These are phyloP conservation scores for Parmelia sp. DNA, from an alignment of 495 filamentous ascomycete genomes.

Conservation along the genomic window DNA sequence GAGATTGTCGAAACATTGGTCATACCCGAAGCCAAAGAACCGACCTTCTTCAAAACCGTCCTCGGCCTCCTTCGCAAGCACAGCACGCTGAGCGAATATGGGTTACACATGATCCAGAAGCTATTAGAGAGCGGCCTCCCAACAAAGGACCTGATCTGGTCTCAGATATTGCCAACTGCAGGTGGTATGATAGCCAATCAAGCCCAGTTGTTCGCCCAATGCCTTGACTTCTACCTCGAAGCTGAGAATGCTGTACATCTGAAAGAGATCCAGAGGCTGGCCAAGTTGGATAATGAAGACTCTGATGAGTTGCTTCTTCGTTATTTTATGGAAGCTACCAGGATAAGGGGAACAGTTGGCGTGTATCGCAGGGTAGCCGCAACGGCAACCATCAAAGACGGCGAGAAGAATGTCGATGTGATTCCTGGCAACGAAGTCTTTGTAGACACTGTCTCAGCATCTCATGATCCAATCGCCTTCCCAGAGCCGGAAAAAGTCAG, in stretches of 20 bases:
- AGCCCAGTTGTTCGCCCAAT: slow-evolving; percentile 64
- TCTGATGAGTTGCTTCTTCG: slow-evolving; percentile 42
- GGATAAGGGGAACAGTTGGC: slow-evolving; percentile 50
- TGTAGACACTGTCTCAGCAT: slow-evolving; percentile 49
- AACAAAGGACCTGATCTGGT: slow-evolving; percentile 63
- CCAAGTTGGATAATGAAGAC: slow-evolving; percentile 39
- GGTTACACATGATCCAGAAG: slow-evolving; percentile 62
- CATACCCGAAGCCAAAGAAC: slow-evolving; percentile 46
- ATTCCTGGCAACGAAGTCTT: slow-evolving; percentile 44
- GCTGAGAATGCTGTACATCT: slow-evolving; percentile 46
- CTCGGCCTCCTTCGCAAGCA: slow-evolving; percentile 40
- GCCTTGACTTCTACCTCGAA: slow-evolving; percentile 70
- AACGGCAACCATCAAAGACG: slow-evolving; percentile 38
- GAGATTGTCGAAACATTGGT: slow-evolving; percentile 55
- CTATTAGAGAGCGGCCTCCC: slow-evolving; percentile 54
- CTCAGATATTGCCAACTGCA: slow-evolving; percentile 57
- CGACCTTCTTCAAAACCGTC: slow-evolving; percentile 39
- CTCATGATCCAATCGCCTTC: slow-evolving; percentile 52
- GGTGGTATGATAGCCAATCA: slow-evolving; percentile 61
- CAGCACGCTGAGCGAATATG: slow-evolving; percentile 53
- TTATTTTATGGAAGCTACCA: slow-evolving; percentile 54
- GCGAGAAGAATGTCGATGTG: slow-evolving; percentile 37
- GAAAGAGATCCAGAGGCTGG: slow-evolving; percentile 51
- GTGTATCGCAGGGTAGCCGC: slow-evolving; percentile 45
- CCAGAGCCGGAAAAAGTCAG: slow-evolving; percentile 59